phyloP scores from a whole-genome alignment of 164 flowering plant species.

The Cinnamomum micranthum region DNA sequence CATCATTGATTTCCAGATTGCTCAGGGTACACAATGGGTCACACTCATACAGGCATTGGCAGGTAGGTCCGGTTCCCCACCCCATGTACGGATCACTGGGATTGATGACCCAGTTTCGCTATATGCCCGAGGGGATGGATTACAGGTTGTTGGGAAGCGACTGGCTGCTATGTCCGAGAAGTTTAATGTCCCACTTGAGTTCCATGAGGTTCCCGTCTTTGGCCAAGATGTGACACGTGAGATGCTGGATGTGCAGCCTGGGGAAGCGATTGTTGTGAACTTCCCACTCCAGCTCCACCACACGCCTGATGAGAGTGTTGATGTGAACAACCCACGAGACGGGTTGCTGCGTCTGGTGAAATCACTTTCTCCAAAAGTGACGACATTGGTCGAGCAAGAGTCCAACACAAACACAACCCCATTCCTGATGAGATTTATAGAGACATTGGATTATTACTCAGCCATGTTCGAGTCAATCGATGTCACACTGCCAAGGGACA shows the following conservation, averaged over 20 bases:
- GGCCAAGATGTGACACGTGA: constrained; percentile 42
- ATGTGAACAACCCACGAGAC: constrained; percentile 63
- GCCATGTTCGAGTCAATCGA: constrained; percentile 88
- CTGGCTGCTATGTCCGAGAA: constrained; percentile 47
- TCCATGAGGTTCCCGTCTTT: constrained; percentile 54
- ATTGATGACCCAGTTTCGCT: constrained; percentile 61
- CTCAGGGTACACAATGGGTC: constrained; percentile 73
- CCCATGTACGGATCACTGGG: constrained; percentile 67
- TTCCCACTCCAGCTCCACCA: constrained; percentile 73
- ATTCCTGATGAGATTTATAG: constrained; percentile 51
- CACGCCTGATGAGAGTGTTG: constrained; percentile 75
- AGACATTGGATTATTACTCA: constrained; percentile 57
- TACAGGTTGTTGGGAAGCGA: constrained; percentile 45
- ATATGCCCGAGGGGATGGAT: constrained; percentile 62
- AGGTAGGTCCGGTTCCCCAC: constrained; percentile 68
- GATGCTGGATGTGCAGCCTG: constrained; percentile 59
- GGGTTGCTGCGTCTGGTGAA: constrained; percentile 58
- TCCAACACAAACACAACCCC: constrained; percentile 76
- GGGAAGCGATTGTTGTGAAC: constrained; percentile 74
- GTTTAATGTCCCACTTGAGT: constrained; percentile 56
- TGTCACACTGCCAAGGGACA: constrained; percentile 44
- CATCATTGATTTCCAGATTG: constrained; percentile 72
- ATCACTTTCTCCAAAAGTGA: constrained; percentile 60
- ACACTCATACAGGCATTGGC: constrained; percentile 73
- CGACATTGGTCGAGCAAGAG: constrained; percentile 72